Conservation (phyloP, 441 rosid species). For the Gossypium trilobum region DNA sequence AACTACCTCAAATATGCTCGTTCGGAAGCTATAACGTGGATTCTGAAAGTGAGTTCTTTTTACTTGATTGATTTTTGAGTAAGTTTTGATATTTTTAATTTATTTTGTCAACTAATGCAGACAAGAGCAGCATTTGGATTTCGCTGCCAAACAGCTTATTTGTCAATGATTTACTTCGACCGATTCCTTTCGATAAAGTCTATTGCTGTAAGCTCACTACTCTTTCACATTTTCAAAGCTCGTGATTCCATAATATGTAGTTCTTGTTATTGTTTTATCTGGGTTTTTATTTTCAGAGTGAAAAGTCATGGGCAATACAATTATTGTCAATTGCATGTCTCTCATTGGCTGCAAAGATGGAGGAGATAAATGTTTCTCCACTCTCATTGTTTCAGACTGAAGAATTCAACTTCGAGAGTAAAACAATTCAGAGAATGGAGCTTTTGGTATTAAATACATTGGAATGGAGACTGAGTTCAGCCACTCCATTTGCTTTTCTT, state of each 20-base stretch:
- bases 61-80: neutral
- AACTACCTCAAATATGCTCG: slow-evolving; percentile 32
- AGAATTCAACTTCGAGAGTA: slow-evolving; percentile 24
- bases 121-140: slow-evolving; percentile 32
- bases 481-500: slow-evolving; percentile 48
- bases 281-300: slow-evolving; percentile 25
- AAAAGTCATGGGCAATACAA: slow-evolving; percentile 32
- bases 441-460: slow-evolving; percentile 39
- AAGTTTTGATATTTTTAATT: neutral
- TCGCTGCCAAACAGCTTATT: slow-evolving; percentile 37
- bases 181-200: slow-evolving; percentile 36
- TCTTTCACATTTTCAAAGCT: neutral
- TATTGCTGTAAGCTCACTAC: slow-evolving; percentile 33
- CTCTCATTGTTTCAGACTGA: slow-evolving; percentile 28
- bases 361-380: slow-evolving; percentile 33
- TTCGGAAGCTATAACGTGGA: slow-evolving; percentile 39
- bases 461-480: slow-evolving; percentile 39
- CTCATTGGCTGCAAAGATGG: slow-evolving; percentile 60
- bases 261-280: neutral
- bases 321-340: slow-evolving; percentile 48
- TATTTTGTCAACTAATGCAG: slow-evolving; percentile 26
- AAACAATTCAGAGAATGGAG: slow-evolving; percentile 48
- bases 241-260: neutral
- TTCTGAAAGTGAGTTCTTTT: slow-evolving; percentile 35
- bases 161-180: slow-evolving; percentile 50